Base-by-base conservation (phyloP, 176 grass and related monocot genomes). In the Oryza meridionalis region DNA sequence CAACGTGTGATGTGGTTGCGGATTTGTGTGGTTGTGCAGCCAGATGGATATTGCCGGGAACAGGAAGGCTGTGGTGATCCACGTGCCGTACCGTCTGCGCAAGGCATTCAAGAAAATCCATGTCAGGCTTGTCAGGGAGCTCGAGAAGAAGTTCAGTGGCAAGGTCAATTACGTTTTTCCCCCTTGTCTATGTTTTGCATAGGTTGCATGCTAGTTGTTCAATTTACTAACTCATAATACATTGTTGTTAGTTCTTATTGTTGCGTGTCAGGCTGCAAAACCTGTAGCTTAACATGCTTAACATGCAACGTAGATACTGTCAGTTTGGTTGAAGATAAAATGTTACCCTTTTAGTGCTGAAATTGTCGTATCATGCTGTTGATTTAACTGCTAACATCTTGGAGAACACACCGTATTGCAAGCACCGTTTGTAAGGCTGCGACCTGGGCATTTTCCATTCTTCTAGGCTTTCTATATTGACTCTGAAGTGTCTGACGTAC, bases 91-190 rank as follows among this genome's bases (percentile, higher is more conserved):
- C 76, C 94, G 95, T 45, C 89, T 95, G 37, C 85, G 87, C 80
- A 98, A 98, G 87, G 85, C 82, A 25, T 95, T 95, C 88, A 93
- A 51, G 80, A 98, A 98, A 87, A 90, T 98, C 88, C 96, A 98
- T 69, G 83, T 88, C 64, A 98, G 91, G 85, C 87, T 98, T 5
- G 89, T 95, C 66, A 93, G 93, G 86, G 96, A 98, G 86, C 86
- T 98, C 7, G 96, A 98, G 80, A 98, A 98, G 93, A 98, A 98
- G 68, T 98, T 98, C 72, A 98, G 96, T 51, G 96, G 93, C 74
- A 98, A 98, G 91, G 94, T 94, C 67, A 77, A 65, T 80, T 80
- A 14, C 2, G 2, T 35, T 2, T 21, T 21, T 19, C 50, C 31
- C 9, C 0, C 11, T 13, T 5, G 2, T 14, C 3, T 55, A 1